A percentile compares a stretch with the other conserved stretches of the same genome.
phyloP scores from a whole-genome alignment of 208 protist genomes.

The Leishmania amazonensis region DNA sequence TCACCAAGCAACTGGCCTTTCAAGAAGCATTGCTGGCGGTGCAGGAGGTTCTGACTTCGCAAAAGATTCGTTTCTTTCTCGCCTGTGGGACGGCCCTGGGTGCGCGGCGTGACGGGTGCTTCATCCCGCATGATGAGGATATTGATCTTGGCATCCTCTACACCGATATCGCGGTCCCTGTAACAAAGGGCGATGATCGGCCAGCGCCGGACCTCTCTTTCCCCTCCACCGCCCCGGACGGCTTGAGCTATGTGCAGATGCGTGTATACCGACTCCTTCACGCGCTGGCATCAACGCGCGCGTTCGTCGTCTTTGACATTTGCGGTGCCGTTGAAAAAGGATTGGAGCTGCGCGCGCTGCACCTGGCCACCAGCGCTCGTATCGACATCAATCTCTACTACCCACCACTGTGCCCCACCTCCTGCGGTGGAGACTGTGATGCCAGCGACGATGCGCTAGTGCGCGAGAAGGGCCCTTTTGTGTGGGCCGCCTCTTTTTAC shows the following conservation, averaged over 20 bases:
- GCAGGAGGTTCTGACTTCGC: slow-evolving; percentile 23
- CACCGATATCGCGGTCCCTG: slow-evolving; percentile 27
- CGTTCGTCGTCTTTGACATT: slow-evolving; percentile 74
- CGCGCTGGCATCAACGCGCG: slow-evolving; percentile 25
- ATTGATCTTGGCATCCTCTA: slow-evolving; percentile 87
- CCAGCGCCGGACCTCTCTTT: background rate
- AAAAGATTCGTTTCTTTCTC: slow-evolving; percentile 71
- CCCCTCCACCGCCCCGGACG: background rate
- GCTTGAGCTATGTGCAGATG: slow-evolving; percentile 12
- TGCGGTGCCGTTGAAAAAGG: slow-evolving; percentile 73
- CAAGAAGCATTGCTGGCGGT: slow-evolving; percentile 69
- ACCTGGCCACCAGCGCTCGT: slow-evolving; percentile 52
- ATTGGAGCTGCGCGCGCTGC: slow-evolving; percentile 79
- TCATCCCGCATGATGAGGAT: slow-evolving; percentile 88
- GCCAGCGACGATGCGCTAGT: slow-evolving; percentile 35
- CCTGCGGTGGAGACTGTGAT: background rate
- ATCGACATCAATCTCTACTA: slow-evolving; percentile 92
- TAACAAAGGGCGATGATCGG: background rate
- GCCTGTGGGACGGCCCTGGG: slow-evolving; percentile 84
- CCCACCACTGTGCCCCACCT: slow-evolving; percentile 27
- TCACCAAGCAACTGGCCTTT: slow-evolving; percentile 64
- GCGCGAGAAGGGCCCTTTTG: slow-evolving; percentile 42
- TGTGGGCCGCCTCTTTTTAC: slow-evolving; percentile 86
- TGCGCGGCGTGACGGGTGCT: slow-evolving; percentile 76
- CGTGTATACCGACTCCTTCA: slow-evolving; percentile 37